Evolutionary conservation across 2,329 filamentous ascomycete species (phyloP).

Genomic region (Ophiocordyceps camponoti-leonardi): DNA sequence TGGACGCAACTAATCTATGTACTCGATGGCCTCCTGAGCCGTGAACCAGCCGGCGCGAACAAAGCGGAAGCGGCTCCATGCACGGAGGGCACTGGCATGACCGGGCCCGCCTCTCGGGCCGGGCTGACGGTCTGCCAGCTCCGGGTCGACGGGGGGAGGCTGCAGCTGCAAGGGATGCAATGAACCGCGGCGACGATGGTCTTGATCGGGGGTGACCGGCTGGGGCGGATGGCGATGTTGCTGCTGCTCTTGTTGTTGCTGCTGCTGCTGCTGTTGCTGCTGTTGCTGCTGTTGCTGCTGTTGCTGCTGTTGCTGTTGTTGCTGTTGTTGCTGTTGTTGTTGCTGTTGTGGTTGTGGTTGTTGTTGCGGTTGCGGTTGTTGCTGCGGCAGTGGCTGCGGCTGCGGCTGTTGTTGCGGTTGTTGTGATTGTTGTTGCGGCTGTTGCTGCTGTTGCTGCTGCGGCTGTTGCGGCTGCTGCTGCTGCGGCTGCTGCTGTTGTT

Average conservation of each 20-base stretch:
- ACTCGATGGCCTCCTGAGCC: constrained; percentile 78
- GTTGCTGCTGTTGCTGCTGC: too few species aligned
- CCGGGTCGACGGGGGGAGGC: constrained; percentile 25
- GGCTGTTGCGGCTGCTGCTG: not conserved
- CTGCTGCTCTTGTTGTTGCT: not conserved
- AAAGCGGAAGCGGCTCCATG: constrained; percentile 87
- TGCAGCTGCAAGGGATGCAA: not conserved
- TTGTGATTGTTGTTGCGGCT: too few species aligned
- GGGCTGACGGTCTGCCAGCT: constrained; percentile 21
- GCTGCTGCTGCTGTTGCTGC: constrained; percentile 1
- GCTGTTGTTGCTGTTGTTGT: too few species aligned
- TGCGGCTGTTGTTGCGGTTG: too few species aligned
- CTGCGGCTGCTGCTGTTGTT: too few species aligned
- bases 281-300: too few species aligned
- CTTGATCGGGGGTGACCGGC: not conserved
- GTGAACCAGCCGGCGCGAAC: constrained; percentile 97
- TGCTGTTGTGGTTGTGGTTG: too few species aligned
- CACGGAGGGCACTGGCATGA: constrained; percentile 55
- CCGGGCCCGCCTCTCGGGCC: constrained; percentile 31
- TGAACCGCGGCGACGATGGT: not conserved
- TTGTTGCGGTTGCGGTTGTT: too few species aligned
- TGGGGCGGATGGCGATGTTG: not conserved
- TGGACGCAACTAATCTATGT: constrained; percentile 60
- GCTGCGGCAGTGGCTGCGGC: too few species aligned
- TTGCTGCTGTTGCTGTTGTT: too few species aligned